A percentile compares a stretch with the other conserved stretches of the same genome.
These are phyloP conservation scores for Galerina sulciceps DNA, from an alignment of 768 basidiomycete genomes.

Conservation along the genomic window DNA sequence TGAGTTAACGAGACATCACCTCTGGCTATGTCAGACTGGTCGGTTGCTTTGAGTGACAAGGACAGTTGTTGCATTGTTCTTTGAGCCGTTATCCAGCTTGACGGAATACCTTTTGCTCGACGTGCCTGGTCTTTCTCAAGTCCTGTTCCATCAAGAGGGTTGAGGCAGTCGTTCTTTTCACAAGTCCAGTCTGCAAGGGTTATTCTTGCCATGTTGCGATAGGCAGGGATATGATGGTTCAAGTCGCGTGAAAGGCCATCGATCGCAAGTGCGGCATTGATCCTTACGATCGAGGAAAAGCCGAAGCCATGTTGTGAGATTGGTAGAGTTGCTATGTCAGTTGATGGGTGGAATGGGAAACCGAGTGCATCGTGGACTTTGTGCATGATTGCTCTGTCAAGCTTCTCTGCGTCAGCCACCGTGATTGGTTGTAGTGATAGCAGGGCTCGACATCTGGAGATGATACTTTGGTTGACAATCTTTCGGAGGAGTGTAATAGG, in stretches of 20 bases:
- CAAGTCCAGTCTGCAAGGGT: conserved; percentile 19
- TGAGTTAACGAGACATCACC: not conserved
- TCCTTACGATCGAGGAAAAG: too few relatives aligned
- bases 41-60: not conserved
- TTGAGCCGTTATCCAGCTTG: not conserved
- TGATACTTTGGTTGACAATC: conserved; percentile 24
- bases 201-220: conserved; percentile 13
- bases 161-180: conserved; percentile 1
- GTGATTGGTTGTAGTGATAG: conserved; percentile 24
- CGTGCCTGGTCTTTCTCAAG: not conserved
- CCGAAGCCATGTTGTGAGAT: too few relatives aligned
- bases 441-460: conserved; percentile 15
- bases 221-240: conserved; percentile 26
- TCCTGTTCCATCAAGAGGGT: not conserved
- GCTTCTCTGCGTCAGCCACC: not conserved
- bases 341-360: too few relatives aligned
- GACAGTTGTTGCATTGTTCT: not conserved
- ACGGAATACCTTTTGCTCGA: not conserved
- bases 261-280: too few relatives aligned
- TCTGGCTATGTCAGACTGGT: not conserved
- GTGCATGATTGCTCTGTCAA: not conserved
- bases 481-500: conserved; percentile 23
- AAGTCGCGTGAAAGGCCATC: too few relatives aligned
- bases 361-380: conserved; percentile 6
- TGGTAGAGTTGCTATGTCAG: too few relatives aligned